Base-by-base conservation (phyloP, 345 rosid species). In the Microcos paniculata region DNA sequence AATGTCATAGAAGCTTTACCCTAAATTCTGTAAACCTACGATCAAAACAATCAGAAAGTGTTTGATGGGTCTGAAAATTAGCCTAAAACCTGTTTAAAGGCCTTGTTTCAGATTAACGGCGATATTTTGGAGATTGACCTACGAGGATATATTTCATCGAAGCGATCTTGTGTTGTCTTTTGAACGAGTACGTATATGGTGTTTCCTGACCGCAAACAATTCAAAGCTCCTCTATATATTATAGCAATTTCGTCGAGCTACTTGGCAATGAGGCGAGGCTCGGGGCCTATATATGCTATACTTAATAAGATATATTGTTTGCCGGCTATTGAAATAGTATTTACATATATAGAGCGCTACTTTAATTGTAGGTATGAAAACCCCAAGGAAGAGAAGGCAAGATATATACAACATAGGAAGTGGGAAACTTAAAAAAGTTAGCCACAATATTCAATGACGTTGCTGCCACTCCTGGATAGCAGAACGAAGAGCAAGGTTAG, bases 401-500 rank as follows among this genome's bases (percentile, higher is more conserved):
- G 1, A 19, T 12, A 26, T 23, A 13, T 9, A 21, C 24, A 66
- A 24, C 14, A 16, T 26, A 40, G 23, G 15, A 23, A 9, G 2
- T 12, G 23, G 10, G n/a, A 28, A 14, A 0, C 23, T 23, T 15
- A 53, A 24, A 7, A 48, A 68, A 21, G 9, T 26, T n/a, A n/a
- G n/a, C n/a, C n/a, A 26, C 1, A 28, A 31, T 9, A 16, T 42
- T 68, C 57, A 68, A 28, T 0, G 79, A 38, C 77, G 80, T 62
- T 84, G 83, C 82, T 80, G 64, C 96, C 92, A 85, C 59, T 90
- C 93, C 66, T 77, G 90, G 62, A 94, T 88, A 12, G 90, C 88
- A 2, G 96, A 89, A 38, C 96, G 96, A 72, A 89, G 90, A n/a
- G 87, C 79, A 62, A 13, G 87, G 83, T 90, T 94, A 19, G 91